Percentiles rank a stretch among this genome's conserved stretches.
Conservation (phyloP, 495 filamentous ascomycete species). For the Amphirosellinia nigrospora region DNA sequence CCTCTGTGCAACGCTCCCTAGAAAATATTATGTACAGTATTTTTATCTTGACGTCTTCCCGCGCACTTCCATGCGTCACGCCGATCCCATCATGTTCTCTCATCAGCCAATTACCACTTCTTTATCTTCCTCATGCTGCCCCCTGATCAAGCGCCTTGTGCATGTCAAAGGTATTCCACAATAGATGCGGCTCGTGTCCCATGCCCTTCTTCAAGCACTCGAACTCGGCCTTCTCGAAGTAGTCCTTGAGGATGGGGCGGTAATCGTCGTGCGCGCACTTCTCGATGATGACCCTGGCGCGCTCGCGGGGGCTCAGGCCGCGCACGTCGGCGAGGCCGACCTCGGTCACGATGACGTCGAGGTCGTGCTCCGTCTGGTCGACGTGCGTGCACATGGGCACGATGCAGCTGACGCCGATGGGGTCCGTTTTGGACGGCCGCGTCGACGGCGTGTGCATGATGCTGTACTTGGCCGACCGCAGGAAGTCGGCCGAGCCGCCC, state of each 20-base stretch:
- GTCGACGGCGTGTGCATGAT: conserved; percentile 94
- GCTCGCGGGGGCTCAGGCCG: conserved; percentile 78
- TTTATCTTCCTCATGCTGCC: conserved; percentile 82
- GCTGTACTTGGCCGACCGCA: conserved; percentile 80
- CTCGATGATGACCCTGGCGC: conserved; percentile 84
- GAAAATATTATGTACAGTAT: background rate
- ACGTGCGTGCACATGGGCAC: conserved; percentile 93
- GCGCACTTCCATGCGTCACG: background rate
- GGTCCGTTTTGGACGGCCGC: conserved; percentile 81
- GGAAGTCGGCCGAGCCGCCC: conserved; percentile 87
- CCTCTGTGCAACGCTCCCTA: background rate
- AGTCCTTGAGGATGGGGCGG: conserved; percentile 79
- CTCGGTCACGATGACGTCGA: conserved; percentile 88
- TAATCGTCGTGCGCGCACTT: conserved; percentile 91
- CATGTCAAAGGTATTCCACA: conserved; percentile 88
- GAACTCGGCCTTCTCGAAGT: conserved; percentile 85
- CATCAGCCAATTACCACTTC: conserved; percentile 45
- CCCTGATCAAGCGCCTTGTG: conserved; percentile 77
- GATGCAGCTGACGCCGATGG: conserved; percentile 83
- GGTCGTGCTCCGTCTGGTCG: conserved; percentile 91
- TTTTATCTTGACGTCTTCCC: background rate
- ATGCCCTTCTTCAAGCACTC: conserved; percentile 87
- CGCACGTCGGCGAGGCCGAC: conserved; percentile 87
- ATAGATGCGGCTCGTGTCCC: conserved; percentile 88
- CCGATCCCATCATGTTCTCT: background rate